A percentile compares a stretch with the other conserved stretches of the same genome.
Conservation (phyloP, 1,284 basidiomycete genomes). For the Butyriboletus appendiculatus region DNA sequence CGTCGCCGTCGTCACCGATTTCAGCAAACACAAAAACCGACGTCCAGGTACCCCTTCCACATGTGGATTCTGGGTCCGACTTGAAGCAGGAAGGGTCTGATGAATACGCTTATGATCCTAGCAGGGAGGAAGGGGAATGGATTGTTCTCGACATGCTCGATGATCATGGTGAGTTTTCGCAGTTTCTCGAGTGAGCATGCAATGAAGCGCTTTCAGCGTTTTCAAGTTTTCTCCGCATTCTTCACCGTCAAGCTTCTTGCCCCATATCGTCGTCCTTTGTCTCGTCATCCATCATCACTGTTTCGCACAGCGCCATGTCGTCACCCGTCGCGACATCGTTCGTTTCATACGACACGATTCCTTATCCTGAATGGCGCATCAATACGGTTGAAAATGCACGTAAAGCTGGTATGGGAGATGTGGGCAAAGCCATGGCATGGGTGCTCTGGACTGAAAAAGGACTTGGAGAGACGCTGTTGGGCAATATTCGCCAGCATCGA, state of each 20-base stretch:
- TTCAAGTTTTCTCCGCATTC: slow-evolving; percentile 55
- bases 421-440: slow-evolving; percentile 52
- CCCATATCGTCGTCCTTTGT: slow-evolving; percentile 50
- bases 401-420: slow-evolving; percentile 54
- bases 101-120: background rate
- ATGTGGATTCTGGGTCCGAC: background rate
- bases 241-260: slow-evolving; percentile 53
- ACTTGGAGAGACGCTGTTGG: slow-evolving; percentile 16
- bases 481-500: slow-evolving; percentile 26
- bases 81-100: background rate
- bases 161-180: slow-evolving; percentile 44
- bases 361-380: slow-evolving; percentile 65
- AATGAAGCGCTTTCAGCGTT: slow-evolving; percentile 41
- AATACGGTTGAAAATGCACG: slow-evolving; percentile 50
- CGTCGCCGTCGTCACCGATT: slow-evolving; percentile 30
- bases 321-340: slow-evolving; percentile 6
- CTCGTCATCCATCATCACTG: slow-evolving; percentile 29
- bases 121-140: slow-evolving; percentile 44
- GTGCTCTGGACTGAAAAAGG: slow-evolving; percentile 41
- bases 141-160: slow-evolving; percentile 59
- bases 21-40: slow-evolving; percentile 24
- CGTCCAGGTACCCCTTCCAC: slow-evolving; percentile 3
- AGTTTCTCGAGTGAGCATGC: background rate
- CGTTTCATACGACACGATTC: slow-evolving; percentile 40
- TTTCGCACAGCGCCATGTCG: slow-evolving; percentile 9